Conservation (phyloP, 257 asterid genomes). For the Nicotiana tabacum region DNA sequence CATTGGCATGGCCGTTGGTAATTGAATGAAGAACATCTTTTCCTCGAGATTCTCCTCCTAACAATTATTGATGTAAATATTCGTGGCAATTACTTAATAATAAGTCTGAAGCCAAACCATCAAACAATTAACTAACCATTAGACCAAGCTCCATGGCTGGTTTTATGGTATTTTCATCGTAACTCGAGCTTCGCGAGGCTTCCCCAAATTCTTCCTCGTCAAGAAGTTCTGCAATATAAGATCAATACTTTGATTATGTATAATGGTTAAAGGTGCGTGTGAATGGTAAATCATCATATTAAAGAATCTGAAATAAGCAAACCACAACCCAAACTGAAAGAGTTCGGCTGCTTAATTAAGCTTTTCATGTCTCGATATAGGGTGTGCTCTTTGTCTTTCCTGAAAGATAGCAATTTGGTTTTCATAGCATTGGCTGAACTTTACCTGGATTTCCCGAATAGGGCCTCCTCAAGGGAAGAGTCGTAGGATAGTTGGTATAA, state of each 20-base stretch:
- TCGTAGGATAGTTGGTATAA: constrained; percentile 55
- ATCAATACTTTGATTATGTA: neutral
- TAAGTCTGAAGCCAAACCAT: neutral
- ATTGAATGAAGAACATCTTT: constrained; percentile 54
- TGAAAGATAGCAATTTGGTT: neutral
- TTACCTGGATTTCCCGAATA: constrained; percentile 92
- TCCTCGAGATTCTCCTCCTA: constrained; percentile 54
- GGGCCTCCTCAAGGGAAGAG: constrained; percentile 81
- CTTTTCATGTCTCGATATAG: neutral
- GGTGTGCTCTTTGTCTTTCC: neutral
- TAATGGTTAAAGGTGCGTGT: neutral
- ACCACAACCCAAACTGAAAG: neutral
- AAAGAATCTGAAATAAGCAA: neutral
- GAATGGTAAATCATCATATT: neutral
- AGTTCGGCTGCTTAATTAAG: neutral
- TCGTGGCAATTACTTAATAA: neutral
- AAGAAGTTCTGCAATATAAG: constrained; percentile 47
- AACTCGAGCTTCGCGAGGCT: constrained; percentile 20
- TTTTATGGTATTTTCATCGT: constrained; percentile 40
- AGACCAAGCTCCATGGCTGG: constrained; percentile 59
- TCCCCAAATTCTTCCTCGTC: constrained; percentile 73
- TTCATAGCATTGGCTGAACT: neutral
- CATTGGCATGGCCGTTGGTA: constrained; percentile 54
- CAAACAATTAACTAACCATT: constrained; percentile 39
- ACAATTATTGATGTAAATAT: constrained; percentile 14